Base-by-base conservation (phyloP, 169 alveolate species). In the Plasmodium chabaudi region DNA sequence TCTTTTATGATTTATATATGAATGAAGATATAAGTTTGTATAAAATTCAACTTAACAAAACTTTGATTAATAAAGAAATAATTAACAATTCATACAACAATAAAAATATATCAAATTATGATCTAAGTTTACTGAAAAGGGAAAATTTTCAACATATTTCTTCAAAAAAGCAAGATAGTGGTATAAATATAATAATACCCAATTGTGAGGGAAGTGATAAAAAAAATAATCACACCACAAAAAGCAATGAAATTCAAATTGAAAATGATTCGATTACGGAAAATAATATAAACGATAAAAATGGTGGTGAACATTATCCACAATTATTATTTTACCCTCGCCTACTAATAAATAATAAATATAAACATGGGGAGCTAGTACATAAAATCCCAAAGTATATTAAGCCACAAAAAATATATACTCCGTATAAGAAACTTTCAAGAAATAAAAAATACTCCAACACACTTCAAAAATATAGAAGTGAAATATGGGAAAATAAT, bases 1-100 rank as follows among this genome's bases (percentile, higher is more conserved):
- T 86, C 71, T 86, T 86, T 86, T 86, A 86, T 57, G 47, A 86
- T 53, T 19, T 86, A 7, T 86, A 86, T 34, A 86, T 86, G 91
- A 63, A 56, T 21, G 75, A 68, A 86, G 21, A 72, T 21, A 86
- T 46, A 42, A 27, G 46, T 53, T 34, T 39, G 9, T 60, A 74
- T 56, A 59, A 49, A 47, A 53, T 74, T 6, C 10, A 49, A 74
- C 25, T 74, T 60, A 57, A 56, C 7, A 79, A 56, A 23, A 79
- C 64, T 3, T 12, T 42, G 53, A 64, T 79, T 0, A 27, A 65
- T 9, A 72, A 72, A 12, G 34, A 59, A 21, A 6, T 21, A 42
- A 25, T 17, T 42, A 64, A n/a, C 10, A 27, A 0, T 34, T 59
- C 34, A 15, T n/a, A 5, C 7, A 6, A 34, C 7, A 4, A 34